These are phyloP conservation scores for Hippophae gyantsensis DNA, from an alignment of 306 rosid genomes.

Conservation along the genomic window DNA sequence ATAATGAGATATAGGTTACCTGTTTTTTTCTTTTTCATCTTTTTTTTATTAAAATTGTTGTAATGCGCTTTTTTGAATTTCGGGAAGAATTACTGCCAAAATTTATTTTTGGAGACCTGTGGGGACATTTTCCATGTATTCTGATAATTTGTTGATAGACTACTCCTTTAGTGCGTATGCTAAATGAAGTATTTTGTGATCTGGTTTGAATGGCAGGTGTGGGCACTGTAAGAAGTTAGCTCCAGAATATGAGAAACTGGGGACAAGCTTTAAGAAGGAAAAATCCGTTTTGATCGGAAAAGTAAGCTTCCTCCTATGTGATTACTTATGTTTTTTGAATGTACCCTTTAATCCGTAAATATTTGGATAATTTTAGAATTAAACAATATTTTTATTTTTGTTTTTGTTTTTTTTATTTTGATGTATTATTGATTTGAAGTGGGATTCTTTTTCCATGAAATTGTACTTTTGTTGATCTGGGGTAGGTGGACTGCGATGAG, in stretches of 20 bases:
- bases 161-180: too few species aligned
- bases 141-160: too few species aligned
- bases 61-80: too few species aligned
- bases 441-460: not conserved
- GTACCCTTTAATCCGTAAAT: too few species aligned
- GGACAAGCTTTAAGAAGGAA: slow-evolving; percentile 45
- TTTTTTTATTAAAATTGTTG: too few species aligned
- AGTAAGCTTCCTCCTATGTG: slow-evolving; percentile 23
- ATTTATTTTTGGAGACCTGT: too few species aligned
- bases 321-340: not conserved
- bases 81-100: too few species aligned
- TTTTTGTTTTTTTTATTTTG: not conserved
- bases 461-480: not conserved
- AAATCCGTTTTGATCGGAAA: slow-evolving; percentile 64
- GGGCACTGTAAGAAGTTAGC: slow-evolving; percentile 93
- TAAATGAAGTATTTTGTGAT: not conserved
- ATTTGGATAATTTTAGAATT: not conserved
- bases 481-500: slow-evolving; percentile 70
- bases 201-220: slow-evolving; percentile 44
- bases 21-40: too few species aligned
- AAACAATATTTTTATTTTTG: not conserved
- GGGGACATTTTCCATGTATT: too few species aligned
- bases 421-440: not conserved
- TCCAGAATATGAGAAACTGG: slow-evolving; percentile 80
- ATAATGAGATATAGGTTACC: not conserved